Evolutionary conservation across 192 early-diverging fungal species (phyloP).

Genomic region (Kappamyces sp.): DNA sequence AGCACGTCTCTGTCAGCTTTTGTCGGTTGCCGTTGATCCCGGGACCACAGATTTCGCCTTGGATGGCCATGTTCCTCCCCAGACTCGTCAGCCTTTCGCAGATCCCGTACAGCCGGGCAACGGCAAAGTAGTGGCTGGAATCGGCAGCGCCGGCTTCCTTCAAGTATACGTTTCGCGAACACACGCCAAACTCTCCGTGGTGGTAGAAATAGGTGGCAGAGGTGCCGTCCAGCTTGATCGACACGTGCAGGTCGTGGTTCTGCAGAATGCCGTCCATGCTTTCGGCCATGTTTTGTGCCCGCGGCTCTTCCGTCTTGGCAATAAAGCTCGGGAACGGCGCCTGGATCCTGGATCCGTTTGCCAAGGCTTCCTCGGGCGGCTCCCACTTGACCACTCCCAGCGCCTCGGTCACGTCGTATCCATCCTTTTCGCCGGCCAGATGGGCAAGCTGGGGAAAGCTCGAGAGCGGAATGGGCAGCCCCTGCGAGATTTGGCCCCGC

Average conservation of each 20-base stretch:
- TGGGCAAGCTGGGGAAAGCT: neutral
- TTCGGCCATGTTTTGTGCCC: neutral
- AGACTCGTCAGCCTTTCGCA: neutral
- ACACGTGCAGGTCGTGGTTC: constrained; percentile 7
- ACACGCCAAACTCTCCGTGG: constrained; percentile 15
- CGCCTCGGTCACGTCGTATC: constrained; percentile 6
- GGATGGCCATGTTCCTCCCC: constrained; percentile 7
- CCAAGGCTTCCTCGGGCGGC: constrained; percentile 8
- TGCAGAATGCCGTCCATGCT: constrained; percentile 3
- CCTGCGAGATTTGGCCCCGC: constrained; percentile 18
- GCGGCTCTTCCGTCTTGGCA: constrained; percentile 13
- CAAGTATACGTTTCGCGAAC: constrained; percentile 14
- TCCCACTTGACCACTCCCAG: neutral
- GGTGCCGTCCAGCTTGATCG: constrained; percentile 18
- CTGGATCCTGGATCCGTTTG: neutral
- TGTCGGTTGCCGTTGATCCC: constrained; percentile 8
- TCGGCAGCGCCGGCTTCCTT: neutral
- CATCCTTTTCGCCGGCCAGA: constrained; percentile 11
- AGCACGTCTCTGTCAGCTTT: neutral
- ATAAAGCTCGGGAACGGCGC: neutral
- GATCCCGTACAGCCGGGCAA: neutral
- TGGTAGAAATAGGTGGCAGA: constrained; percentile 18
- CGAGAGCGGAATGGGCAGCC: constrained; percentile 12
- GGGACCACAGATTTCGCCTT: constrained; percentile 10
- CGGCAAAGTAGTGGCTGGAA: neutral